Conservation (phyloP, 257 asterid species). For the Jaltomata sinuosa region DNA sequence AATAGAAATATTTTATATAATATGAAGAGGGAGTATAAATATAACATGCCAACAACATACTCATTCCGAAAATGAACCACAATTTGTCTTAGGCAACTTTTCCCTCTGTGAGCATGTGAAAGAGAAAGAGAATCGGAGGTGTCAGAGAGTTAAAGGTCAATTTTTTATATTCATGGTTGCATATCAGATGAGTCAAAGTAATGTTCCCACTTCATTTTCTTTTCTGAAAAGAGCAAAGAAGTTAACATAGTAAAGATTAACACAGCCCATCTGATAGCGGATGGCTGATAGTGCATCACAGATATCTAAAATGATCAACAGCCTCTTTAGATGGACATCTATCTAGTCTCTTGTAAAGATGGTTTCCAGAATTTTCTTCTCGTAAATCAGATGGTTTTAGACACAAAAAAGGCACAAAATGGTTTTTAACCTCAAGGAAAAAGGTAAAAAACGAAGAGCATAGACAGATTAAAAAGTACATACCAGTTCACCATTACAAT, state of each 20-base stretch:
- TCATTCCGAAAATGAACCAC: not conserved
- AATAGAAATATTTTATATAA: not conserved
- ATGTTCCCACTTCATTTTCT: not conserved
- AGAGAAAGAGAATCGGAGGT: not conserved
- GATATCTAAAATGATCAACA: not conserved
- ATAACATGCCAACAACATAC: not conserved
- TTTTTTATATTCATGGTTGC: not conserved
- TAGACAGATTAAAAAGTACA: constrained; percentile 6
- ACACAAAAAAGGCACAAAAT: not conserved
- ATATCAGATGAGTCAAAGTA: not conserved
- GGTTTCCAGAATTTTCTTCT: not conserved
- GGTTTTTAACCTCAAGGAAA: not conserved
- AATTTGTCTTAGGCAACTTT: not conserved
- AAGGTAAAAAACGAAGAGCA: not conserved
- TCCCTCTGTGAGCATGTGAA: not conserved
- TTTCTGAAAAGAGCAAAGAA: not conserved
- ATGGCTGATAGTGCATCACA: not conserved
- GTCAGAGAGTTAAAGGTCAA: not conserved
- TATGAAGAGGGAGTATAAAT: not conserved
- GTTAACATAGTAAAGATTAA: not conserved
- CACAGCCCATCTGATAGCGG: not conserved
- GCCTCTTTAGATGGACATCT: not conserved
- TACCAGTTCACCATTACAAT: constrained; percentile 81
- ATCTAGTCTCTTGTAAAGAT: not conserved
- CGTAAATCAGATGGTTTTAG: not conserved